These are phyloP conservation scores for Ganoderma multipileum DNA, from an alignment of 1,284 basidiomycete species.

Conservation along the genomic window DNA sequence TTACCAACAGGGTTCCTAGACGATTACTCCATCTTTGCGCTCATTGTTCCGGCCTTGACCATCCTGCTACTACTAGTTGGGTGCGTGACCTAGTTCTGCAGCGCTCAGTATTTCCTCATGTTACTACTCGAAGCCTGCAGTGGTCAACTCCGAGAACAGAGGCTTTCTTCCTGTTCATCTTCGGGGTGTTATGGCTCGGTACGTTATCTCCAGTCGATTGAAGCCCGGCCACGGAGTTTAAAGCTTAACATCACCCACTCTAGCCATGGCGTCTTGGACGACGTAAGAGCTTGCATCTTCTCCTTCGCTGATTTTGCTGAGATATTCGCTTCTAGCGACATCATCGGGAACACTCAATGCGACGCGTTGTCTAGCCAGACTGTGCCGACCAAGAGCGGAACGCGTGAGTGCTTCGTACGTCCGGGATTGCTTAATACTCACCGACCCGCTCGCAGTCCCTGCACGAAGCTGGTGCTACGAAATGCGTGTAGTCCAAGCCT, in stretches of 20 bases:
- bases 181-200: slow-evolving; percentile 75
- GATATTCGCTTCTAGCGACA: slow-evolving; percentile 56
- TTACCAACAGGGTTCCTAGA: slow-evolving; percentile 43
- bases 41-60: slow-evolving; percentile 68
- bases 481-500: slow-evolving; percentile 78
- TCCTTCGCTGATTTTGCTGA: slow-evolving; percentile 13
- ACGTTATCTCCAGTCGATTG: slow-evolving; percentile 34
- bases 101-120: neutral
- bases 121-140: slow-evolving; percentile 54
- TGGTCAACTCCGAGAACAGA: slow-evolving; percentile 74
- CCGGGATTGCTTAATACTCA: slow-evolving; percentile 2
- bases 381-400: slow-evolving; percentile 59
- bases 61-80: slow-evolving; percentile 56
- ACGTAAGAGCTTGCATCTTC: slow-evolving; percentile 52
- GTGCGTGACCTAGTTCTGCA: slow-evolving; percentile 24
- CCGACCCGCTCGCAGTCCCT: slow-evolving; percentile 51
- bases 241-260: neutral
- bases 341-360: slow-evolving; percentile 72
- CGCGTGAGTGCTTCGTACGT: slow-evolving; percentile 48
- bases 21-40: slow-evolving; percentile 71
- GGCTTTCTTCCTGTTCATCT: slow-evolving; percentile 56
- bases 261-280: slow-evolving; percentile 79
- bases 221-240: neutral
- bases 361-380: slow-evolving; percentile 55
- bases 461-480: slow-evolving; percentile 69